phyloP scores from a whole-genome alignment of 768 basidiomycete genomes.

The Multifurca ochricompacta region DNA sequence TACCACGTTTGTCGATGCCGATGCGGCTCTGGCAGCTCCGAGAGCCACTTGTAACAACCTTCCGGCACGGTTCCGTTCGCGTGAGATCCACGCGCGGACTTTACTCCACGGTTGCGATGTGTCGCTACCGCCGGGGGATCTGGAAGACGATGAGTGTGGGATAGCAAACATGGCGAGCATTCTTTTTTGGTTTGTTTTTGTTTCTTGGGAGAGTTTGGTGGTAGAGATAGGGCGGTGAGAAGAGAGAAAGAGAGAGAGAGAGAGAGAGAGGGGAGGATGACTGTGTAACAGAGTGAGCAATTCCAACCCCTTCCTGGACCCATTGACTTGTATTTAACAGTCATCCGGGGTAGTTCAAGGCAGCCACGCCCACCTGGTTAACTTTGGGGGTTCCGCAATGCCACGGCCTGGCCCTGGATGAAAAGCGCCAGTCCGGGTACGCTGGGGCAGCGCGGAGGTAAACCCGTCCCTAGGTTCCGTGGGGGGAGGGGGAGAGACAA shows the following conservation, averaged over 20 bases:
- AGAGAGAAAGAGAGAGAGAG: not conserved
- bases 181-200: too few species aligned
- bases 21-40: slow-evolving; percentile 10
- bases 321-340: slow-evolving; percentile 14
- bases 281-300: not conserved
- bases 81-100: slow-evolving; percentile 20
- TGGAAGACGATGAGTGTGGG: slow-evolving; percentile 4
- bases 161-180: slow-evolving; percentile 14
- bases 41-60: slow-evolving; percentile 12
- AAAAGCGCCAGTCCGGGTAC: slow-evolving; percentile 5
- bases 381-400: slow-evolving; percentile 15
- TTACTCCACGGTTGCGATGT: slow-evolving; percentile 10
- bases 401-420: slow-evolving; percentile 12
- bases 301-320: not conserved
- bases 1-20: slow-evolving; percentile 13
- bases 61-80: slow-evolving; percentile 16
- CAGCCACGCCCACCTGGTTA: slow-evolving; percentile 14
- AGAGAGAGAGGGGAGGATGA: not conserved
- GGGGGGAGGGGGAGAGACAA: not conserved
- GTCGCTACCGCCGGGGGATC: slow-evolving; percentile 5
- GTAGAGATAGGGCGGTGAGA: too few species aligned
- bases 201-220: too few species aligned
- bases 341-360: slow-evolving; percentile 12
- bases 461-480: slow-evolving; percentile 5
- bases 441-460: slow-evolving; percentile 16